Evolutionary conservation across 495 filamentous ascomycete genomes (phyloP), one percentile per base, ranked within the genome.

Genomic region (Podospora appendiculata): DNA sequence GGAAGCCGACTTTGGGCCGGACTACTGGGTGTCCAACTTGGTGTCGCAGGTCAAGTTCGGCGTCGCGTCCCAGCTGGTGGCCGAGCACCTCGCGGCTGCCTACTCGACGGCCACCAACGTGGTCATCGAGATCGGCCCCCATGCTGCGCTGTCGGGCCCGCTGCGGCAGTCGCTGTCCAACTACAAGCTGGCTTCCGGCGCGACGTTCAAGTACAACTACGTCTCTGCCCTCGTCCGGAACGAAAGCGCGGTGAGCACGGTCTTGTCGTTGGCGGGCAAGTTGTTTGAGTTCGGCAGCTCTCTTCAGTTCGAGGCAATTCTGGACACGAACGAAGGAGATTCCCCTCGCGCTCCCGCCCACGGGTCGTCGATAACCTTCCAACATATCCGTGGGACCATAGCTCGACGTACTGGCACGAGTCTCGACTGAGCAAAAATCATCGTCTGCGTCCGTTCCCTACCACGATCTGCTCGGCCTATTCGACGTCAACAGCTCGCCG

Each of bases 11-110:
- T 53, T 70, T 32, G 57, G 59, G 18, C 44, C 59, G n/a, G 51
- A 55, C 19, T 75, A 74, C 52, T 74, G 70, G 72, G 58, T 58
- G 3, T 25, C 46, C 8, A 76, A 75, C 47, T 50, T 71, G 25
- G 58, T 70, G 5, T 66, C 56, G 14, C 67, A 62, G 19, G 75
- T 77, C 33, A 47, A 47, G 19, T 76, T 75, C 54, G 54, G 60
- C 3, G 52, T 64, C 1, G 71, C 68, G 7, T 8, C 70, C 18
- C 17, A 34, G 13, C 43, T 49, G 34, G 18, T 12, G 13, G 18
- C 50, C 4, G 51, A 50, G 17, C 12, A 43, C 25, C 14, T 47
- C 5, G 25, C 25, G 25, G 25, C 14, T 11, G 12, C 12, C 17
- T n/a, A 17, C 14, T 3, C 43, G 4, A 42, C 11, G 12, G 14